Evolutionary conservation across 192 early-diverging fungal genomes (phyloP).

Genomic region (Umbelopsis vinacea): DNA sequence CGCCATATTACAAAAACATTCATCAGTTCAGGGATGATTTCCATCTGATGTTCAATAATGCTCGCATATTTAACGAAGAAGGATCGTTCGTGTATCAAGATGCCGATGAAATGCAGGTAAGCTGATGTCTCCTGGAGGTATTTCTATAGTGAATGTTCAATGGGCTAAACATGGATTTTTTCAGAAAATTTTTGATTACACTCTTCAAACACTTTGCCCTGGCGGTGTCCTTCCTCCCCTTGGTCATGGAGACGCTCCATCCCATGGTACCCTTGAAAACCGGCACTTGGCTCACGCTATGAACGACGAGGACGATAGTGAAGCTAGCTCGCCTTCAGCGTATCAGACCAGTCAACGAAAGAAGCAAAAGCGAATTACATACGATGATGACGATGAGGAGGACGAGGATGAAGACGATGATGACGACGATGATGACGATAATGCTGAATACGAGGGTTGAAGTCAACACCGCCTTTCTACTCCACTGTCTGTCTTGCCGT

Average conservation of each 20-base stretch:
- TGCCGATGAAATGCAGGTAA: constrained; percentile 66
- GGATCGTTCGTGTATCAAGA: constrained; percentile 92
- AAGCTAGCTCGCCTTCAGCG: constrained; percentile 3
- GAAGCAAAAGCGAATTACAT: constrained; percentile 31
- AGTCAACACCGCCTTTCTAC: no score
- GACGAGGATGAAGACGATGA: constrained; percentile 33
- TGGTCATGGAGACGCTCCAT: constrained; percentile 17
- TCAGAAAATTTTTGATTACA: constrained; percentile 49
- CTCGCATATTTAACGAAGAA: constrained; percentile 89
- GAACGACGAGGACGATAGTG: not conserved
- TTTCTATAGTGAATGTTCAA: no score
- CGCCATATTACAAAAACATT: constrained; percentile 65
- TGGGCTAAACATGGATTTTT: no score
- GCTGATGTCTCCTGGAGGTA: no score
- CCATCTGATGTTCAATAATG: constrained; percentile 89
- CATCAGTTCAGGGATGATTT: constrained; percentile 81
- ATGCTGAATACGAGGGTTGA: not conserved
- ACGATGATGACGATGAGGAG: constrained; percentile 41
- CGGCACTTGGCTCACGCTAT: constrained; percentile 30
- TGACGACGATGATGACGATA: constrained; percentile 15
- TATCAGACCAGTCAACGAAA: constrained; percentile 27
- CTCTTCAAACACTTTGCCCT: constrained; percentile 46
- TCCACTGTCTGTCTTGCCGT: no score
- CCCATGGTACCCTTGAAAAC: constrained; percentile 39
- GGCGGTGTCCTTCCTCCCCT: constrained; percentile 39